phyloP scores from a whole-genome alignment of 805 yeast species.

The Cyberlindnera euphorbiiphila region DNA sequence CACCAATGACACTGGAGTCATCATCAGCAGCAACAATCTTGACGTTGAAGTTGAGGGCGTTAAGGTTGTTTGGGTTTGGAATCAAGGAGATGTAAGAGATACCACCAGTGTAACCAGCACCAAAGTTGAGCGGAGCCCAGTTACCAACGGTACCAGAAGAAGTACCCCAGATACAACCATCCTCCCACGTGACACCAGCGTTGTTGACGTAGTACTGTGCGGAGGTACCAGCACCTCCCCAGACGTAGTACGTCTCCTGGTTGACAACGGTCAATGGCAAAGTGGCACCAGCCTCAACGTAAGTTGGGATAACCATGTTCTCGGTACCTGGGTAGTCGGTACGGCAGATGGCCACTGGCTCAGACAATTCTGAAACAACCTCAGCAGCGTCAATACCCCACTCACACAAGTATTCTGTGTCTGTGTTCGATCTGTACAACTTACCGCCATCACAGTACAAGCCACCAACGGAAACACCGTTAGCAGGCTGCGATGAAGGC shows the following conservation, averaged over 20 bases:
- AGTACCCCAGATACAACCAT: constrained; percentile 94
- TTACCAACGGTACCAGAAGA: constrained; percentile 81
- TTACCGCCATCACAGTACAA: constrained; percentile 77
- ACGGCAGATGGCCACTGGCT: constrained; percentile 87
- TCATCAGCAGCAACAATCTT: constrained; percentile 64
- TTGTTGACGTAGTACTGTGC: constrained; percentile 97
- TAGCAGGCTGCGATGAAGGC: constrained; percentile 83
- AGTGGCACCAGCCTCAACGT: constrained; percentile 61
- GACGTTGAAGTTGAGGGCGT: constrained; percentile 67
- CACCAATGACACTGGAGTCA: constrained; percentile 50
- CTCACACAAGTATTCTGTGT: constrained; percentile 68
- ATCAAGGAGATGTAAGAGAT: constrained; percentile 82
- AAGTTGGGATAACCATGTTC: constrained; percentile 95
- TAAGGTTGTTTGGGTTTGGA: constrained; percentile 88
- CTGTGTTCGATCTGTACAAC: constrained; percentile 73
- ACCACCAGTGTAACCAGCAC: constrained; percentile 74
- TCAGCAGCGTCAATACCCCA: constrained; percentile 76
- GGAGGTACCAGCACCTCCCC: constrained; percentile 82
- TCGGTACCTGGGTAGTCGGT: constrained; percentile 99
- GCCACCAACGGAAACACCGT: constrained; percentile 93
- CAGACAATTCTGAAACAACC: constrained; percentile 58
- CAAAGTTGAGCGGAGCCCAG: constrained; percentile 97
- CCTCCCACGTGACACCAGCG: constrained; percentile 86
- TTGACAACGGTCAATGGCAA: constrained; percentile 77
- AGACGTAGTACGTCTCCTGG: constrained; percentile 69